phyloP scores from a whole-genome alignment of 2,329 filamentous ascomycete genomes.

The Talaromyces sp. region DNA sequence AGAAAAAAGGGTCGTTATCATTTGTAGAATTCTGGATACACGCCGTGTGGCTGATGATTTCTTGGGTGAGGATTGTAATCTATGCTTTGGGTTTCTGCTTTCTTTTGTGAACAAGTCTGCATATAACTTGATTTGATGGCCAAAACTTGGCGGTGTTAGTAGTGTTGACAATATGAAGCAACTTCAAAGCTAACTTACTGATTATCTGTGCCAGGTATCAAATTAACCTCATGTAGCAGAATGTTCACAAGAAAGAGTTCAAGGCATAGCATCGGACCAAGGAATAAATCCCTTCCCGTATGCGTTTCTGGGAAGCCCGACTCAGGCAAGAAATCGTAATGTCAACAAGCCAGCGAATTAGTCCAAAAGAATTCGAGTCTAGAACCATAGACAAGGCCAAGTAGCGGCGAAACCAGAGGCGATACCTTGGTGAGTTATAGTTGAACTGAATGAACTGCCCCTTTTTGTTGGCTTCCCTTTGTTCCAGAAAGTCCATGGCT shows the following conservation, averaged over 20 bases:
- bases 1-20: neutral
- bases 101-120: neutral
- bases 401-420: neutral
- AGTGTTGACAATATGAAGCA: no score
- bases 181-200: neutral
- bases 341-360: neutral
- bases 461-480: neutral
- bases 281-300: neutral
- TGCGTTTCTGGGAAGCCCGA: neutral
- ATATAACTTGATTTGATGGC: neutral
- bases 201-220: neutral
- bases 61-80: neutral
- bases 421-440: neutral
- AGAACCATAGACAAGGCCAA: neutral
- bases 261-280: neutral
- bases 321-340: neutral
- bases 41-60: neutral
- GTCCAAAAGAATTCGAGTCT: neutral
- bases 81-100: neutral
- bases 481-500: neutral
- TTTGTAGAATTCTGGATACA: neutral
- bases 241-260: neutral
- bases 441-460: neutral
- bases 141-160: neutral
- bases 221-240: neutral